phyloP scores from a whole-genome alignment of 768 basidiomycete species.

The Rhizopogon sp. region DNA sequence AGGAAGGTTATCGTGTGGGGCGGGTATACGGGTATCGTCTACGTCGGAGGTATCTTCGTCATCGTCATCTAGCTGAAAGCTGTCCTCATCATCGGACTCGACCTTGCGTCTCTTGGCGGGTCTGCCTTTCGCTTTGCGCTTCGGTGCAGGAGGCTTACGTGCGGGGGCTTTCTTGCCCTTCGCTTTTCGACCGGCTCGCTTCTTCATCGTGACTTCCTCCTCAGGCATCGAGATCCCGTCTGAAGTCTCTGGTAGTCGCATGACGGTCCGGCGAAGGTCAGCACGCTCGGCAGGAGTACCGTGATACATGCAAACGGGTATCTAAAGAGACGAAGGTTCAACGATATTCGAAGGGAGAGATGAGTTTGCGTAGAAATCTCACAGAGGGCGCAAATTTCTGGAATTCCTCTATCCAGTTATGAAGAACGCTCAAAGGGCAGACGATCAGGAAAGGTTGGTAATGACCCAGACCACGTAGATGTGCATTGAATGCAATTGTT shows the following conservation, averaged over 20 bases:
- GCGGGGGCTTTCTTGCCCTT: slow-evolving; percentile 11
- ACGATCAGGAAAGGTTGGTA: slow-evolving; percentile 81
- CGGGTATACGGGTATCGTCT: slow-evolving; percentile 14
- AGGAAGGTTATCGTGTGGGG: slow-evolving; percentile 9
- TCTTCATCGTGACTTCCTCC: slow-evolving; percentile 19
- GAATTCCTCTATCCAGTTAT: slow-evolving; percentile 90
- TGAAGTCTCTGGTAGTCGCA: slow-evolving; percentile 34
- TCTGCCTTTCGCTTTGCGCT: slow-evolving; percentile 5
- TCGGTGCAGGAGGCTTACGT: slow-evolving; percentile 8
- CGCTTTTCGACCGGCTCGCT: slow-evolving; percentile 12
- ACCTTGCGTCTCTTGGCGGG: slow-evolving; percentile 18
- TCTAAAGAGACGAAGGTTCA: slow-evolving; percentile 38
- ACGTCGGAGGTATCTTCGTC: slow-evolving; percentile 16
- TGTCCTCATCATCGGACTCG: slow-evolving; percentile 1
- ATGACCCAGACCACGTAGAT: slow-evolving; percentile 71
- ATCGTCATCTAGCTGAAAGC: slow-evolving; percentile 7
- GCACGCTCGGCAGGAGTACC: slow-evolving; percentile 80
- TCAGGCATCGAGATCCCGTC: slow-evolving; percentile 15
- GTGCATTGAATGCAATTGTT: slow-evolving; percentile 90
- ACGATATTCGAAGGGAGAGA: background rate
- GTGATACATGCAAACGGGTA: slow-evolving; percentile 89
- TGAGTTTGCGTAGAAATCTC: slow-evolving; percentile 15
- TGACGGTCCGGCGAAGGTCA: slow-evolving; percentile 61
- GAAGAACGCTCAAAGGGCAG: slow-evolving; percentile 88
- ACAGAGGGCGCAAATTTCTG: slow-evolving; percentile 77